Base-by-base conservation (phyloP, 495 filamentous ascomycete species). In the Daldinia vernicosa region DNA sequence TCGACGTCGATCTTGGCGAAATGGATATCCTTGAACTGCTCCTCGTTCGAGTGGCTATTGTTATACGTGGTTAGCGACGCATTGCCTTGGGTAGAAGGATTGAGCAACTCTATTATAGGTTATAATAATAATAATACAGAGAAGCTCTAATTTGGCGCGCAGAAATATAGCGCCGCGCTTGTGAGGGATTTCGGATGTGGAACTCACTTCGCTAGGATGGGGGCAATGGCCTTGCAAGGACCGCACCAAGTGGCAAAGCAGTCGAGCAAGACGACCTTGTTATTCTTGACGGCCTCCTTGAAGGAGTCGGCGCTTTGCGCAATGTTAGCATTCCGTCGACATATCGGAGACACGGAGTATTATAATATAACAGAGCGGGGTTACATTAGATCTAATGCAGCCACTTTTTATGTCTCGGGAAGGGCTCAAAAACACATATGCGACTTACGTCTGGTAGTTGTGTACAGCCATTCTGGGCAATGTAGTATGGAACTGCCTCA, bases 1-100 rank as follows among this genome's bases (percentile, higher is more conserved):
- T 99, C 95, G 67, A 98, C 94, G 81, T 98, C 94, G 77, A 99
- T 80, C 87, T 98, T 97, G 88, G 87, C 90, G 84, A 97, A 98
- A 75, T 87, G 84, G 72, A 88, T 86, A 62, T 81, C 64, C 61
- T 73, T 67, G 69, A 75, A 74, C 40, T 63, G 19, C 6, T 75
- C 67, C 12, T 69, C 64, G 43, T 77, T 57, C 39, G 67, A 73
- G 58, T 75, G 37, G 17, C 63, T 69, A 47, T 22, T 50, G 7
- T 45, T 32, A 50, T 19, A 57, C 17, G 0, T 22, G 5, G 35
- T 74, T 54, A 60, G 59, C 22, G 7, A 19, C 17, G 32, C 7
- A 6, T 39, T 26, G 33, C 17, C 15, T 15, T 15, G 1, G 45
- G 17, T 5, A 17, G 28, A 43, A 11, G 47, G 4, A 37, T 4